Base-by-base conservation (phyloP, 441 rosid genomes). In the Aleurites moluccanus region DNA sequence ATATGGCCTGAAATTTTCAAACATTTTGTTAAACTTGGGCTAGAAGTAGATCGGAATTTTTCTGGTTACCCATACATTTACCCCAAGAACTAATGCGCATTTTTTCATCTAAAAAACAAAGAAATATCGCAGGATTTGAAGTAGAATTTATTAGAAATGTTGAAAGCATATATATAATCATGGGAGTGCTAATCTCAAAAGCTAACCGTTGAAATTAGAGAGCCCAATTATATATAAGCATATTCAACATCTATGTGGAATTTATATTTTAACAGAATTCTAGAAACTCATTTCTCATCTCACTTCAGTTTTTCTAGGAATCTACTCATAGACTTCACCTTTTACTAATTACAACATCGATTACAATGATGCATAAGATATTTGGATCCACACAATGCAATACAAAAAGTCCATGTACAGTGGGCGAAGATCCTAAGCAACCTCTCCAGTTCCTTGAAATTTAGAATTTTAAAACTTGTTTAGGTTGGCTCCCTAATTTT, bases 391-490 rank as follows among this genome's bases (percentile, higher is more conserved):
- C 16, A 21, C 27, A 4, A 21, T 44, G 16, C 49, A 10, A 38
- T 40, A 18, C 0, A 40, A 21, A n/a, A 42, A 42, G 18, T 13
- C 35, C 40, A 64, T 38, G 28, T 10, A 20, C n/a, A 10, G 27
- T 16, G 28, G 2, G 6, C 0, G 38, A 45, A 28, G 28, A 20
- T 30, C 25, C 7, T n/a, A 0, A n/a, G 28, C 44, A 57, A 57
- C 30, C 62, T 57, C 16, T 28, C 21, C 3, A 20, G 10, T 10
- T 86, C 85, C 78, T 38, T 30, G 56, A 16, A 25, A 40, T 18
- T 84, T 78, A 94, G 83, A 92, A 94, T 71, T 70, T 91, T 70
- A 94, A 79, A 68, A 94, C 94, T 84, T 95, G 97, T 77, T 95
- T 95, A 20, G 93, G 96, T 45, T 89, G 99, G 86, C 85, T 87